phyloP scores from a whole-genome alignment of 176 grass and related monocot genomes.

The sorghum (Sorghum bicolor) region Sorghum_bicolor_NCBIv3 NC_012873.2:62419501-62420000 shows the following conservation, averaged over 20 bases:
- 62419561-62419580: not conserved
- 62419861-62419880: constrained; percentile 17
- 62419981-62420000: not conserved
- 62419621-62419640: constrained; percentile 5
- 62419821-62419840: not conserved
- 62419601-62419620: not conserved
- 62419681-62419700: not conserved
- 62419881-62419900: constrained; percentile 12
- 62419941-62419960: constrained; percentile 8
- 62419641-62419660: not conserved
- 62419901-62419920: not conserved
- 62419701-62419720: not conserved
- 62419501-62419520: not conserved
- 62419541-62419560: constrained; percentile 1
- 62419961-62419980: not conserved
- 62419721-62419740: not conserved
- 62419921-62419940: not conserved
- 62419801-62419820: not conserved
- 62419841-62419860: not conserved
- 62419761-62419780: not conserved
- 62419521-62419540: not conserved
- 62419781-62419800: not conserved
- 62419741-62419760: constrained; percentile 10
- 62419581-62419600: not conserved
- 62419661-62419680: not conserved